Conservation (phyloP, 1,139 yeast genomes). For the Suhomyces ambrosiae region DNA sequence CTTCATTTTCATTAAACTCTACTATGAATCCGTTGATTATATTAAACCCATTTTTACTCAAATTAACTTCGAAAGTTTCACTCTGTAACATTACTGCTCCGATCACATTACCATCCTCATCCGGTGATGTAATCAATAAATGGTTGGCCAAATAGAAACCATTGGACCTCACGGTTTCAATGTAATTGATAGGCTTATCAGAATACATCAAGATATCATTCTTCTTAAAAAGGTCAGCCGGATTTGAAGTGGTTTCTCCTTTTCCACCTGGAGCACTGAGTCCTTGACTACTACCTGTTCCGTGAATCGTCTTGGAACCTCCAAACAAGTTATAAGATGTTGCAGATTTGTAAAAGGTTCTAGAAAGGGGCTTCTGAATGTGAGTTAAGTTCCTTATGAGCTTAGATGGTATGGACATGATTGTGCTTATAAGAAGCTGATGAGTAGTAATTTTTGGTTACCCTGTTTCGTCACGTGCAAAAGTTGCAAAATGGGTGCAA, state of each 20-base stretch:
- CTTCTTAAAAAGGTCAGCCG: conserved; percentile 48
- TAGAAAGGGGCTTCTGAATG: background rate
- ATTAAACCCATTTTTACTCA: conserved; percentile 39
- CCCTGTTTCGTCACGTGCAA: background rate
- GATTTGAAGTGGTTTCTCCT: conserved; percentile 45
- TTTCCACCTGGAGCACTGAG: conserved; percentile 41
- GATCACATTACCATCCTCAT: conserved; percentile 41
- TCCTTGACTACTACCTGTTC: conserved; percentile 15
- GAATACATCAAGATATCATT: conserved; percentile 49
- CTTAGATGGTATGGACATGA: background rate
- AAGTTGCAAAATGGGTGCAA: conserved; percentile 1
- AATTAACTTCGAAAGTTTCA: conserved; percentile 64
- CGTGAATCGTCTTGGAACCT: conserved; percentile 28
- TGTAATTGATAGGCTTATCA: conserved; percentile 47
- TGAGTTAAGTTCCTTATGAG: background rate
- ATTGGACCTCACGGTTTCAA: conserved; percentile 42
- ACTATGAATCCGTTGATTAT: conserved; percentile 48
- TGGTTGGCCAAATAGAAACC: conserved; percentile 47
- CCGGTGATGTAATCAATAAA: conserved; percentile 48
- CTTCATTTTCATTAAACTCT: conserved; percentile 36
- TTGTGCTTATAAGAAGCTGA: too few relatives aligned
- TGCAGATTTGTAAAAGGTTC: conserved; percentile 3
- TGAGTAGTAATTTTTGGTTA: background rate
- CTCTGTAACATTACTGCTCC: conserved; percentile 64
- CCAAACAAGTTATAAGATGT: conserved; percentile 28